Percentiles rank a stretch among this genome's conserved stretches.
Evolutionary conservation across 805 yeast species (phyloP).

Genomic region (Gaillardinia entomophila): DNA sequence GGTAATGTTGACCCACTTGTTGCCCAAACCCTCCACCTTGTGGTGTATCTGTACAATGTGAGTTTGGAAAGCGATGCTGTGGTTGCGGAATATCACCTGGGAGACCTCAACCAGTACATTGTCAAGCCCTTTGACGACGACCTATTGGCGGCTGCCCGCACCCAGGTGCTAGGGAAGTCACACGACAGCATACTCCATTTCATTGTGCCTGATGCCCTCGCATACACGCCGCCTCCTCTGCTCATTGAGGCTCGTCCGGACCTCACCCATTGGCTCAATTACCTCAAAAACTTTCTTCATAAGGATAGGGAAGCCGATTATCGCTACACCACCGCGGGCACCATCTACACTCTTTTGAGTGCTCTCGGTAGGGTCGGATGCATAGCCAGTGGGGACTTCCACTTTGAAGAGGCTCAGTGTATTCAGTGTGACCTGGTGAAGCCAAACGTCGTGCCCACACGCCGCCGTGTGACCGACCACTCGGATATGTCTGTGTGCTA

Average conservation of each 20-base stretch:
- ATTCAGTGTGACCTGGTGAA: slow-evolving; percentile 28
- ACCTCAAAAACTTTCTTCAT: slow-evolving; percentile 7
- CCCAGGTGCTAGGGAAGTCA: slow-evolving; percentile 1
- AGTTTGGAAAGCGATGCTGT: slow-evolving; percentile 3
- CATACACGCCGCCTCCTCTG: no score
- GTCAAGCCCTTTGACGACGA: slow-evolving; percentile 12
- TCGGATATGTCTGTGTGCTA: slow-evolving; percentile 18
- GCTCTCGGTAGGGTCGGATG: slow-evolving; percentile 41
- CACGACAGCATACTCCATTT: slow-evolving; percentile 1
- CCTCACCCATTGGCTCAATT: slow-evolving; percentile 16
- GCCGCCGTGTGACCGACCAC: slow-evolving; percentile 17
- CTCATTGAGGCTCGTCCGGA: background rate
- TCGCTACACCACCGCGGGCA: background rate
- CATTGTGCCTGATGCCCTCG: background rate
- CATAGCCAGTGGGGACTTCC: slow-evolving; percentile 30
- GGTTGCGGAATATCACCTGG: slow-evolving; percentile 7
- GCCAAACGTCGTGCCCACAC: slow-evolving; percentile 10
- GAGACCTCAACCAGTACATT: slow-evolving; percentile 4
- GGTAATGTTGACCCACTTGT: no score
- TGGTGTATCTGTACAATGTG: slow-evolving; percentile 12
- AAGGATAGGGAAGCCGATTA: slow-evolving; percentile 4
- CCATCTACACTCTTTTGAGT: slow-evolving; percentile 26
- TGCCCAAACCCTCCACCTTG: slow-evolving; percentile 19
- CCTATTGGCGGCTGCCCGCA: slow-evolving; percentile 12
- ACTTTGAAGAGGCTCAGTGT: slow-evolving; percentile 27